Evolutionary conservation across 108 stramenopile species (phyloP).

Genomic region (Skeletonema grethae): DNA sequence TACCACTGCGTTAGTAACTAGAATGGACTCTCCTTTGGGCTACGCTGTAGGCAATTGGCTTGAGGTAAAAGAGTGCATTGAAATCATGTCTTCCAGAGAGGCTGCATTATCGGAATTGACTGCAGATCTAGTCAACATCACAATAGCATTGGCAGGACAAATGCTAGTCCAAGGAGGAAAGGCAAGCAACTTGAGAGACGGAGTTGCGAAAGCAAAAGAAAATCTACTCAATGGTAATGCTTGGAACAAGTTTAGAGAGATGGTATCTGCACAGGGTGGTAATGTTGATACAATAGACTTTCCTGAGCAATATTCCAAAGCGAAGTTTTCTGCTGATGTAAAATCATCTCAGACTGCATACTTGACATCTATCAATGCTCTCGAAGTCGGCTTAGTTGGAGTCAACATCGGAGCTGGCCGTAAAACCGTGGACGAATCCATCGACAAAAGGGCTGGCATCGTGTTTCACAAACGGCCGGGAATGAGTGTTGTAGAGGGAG

Average conservation of each 20-base stretch:
- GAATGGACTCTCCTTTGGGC: constrained; percentile 80
- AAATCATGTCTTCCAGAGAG: constrained; percentile 53
- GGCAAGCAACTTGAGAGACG: constrained; percentile 43
- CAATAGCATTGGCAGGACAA: constrained; percentile 64
- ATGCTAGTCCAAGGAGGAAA: constrained; percentile 74
- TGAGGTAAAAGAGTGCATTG: constrained; percentile 80
- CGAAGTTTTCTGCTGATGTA: constrained; percentile 35
- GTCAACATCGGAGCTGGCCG: constrained; percentile 81
- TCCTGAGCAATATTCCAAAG: constrained; percentile 34
- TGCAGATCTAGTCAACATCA: constrained; percentile 64
- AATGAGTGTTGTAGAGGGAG: constrained; percentile 51
- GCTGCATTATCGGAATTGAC: constrained; percentile 9
- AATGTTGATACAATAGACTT: constrained; percentile 47
- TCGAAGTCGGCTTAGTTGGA: constrained; percentile 55
- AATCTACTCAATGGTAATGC: constrained; percentile 64
- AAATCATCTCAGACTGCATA: constrained; percentile 42
- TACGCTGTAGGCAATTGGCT: constrained; percentile 82
- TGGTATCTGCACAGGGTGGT: constrained; percentile 83
- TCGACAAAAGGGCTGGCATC: constrained; percentile 71
- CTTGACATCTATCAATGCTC: constrained; percentile 58
- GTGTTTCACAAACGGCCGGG: constrained; percentile 60
- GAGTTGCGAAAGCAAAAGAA: constrained; percentile 47
- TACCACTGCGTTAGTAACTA: constrained; percentile 78
- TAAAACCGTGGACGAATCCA: constrained; percentile 50
- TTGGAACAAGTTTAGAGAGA: constrained; percentile 65